Conservation (phyloP, 345 rosid species). For the Citrus australasica region DNA sequence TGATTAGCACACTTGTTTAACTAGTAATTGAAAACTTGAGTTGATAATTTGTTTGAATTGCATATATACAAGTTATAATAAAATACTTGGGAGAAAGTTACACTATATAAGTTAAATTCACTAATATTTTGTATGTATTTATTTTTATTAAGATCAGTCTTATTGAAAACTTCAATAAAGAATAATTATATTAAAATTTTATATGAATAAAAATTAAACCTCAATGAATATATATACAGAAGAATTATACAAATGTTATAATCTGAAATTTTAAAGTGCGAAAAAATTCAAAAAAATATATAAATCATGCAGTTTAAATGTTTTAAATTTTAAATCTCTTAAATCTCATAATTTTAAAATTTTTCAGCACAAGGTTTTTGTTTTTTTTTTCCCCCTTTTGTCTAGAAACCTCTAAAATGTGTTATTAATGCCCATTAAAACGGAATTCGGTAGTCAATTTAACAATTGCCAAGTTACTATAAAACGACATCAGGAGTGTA, state of each 20-base stretch:
- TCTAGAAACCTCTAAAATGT: background rate
- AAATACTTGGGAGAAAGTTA: no score
- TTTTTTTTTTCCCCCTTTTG: no score
- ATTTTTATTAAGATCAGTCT: no score
- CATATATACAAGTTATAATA: background rate
- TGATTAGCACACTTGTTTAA: background rate
- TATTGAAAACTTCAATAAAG: no score
- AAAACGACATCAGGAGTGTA: background rate
- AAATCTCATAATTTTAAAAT: no score
- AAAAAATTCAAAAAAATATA: fast-evolving
- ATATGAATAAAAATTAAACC: no score
- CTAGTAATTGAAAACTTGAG: background rate
- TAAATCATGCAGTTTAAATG: fast-evolving
- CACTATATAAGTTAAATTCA: no score
- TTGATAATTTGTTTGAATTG: background rate
- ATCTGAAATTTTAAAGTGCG: no score
- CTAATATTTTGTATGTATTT: no score
- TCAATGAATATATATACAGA: no score
- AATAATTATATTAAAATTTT: no score
- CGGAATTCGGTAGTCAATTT: background rate
- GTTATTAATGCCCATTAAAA: background rate
- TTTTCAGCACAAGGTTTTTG: fast-evolving
- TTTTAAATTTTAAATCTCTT: fast-evolving
- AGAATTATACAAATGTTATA: no score
- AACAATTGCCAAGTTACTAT: background rate